Conservation (phyloP, 768 basidiomycete species). For the Termitomyces sp. region DNA sequence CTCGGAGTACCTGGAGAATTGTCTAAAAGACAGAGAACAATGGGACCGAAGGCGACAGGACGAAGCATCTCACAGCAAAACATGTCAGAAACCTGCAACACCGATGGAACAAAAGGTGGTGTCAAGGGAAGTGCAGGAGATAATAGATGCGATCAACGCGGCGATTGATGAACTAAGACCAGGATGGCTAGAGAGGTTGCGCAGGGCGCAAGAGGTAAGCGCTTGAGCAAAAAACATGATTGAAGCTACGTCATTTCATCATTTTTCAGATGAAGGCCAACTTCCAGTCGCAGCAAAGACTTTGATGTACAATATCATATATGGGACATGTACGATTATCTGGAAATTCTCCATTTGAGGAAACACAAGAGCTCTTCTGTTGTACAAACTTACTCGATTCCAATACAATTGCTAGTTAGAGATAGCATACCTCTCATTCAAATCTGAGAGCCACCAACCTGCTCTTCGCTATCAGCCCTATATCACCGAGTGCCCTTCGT, state of each 20-base stretch:
- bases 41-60: slow-evolving; percentile 50
- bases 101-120: slow-evolving; percentile 34
- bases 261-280: slow-evolving; percentile 13
- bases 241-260: not conserved
- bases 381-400: slow-evolving; percentile 1
- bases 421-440: slow-evolving; percentile 20
- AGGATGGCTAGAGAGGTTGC: slow-evolving; percentile 56
- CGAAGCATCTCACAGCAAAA: slow-evolving; percentile 25
- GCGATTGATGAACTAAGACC: slow-evolving; percentile 51
- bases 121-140: slow-evolving; percentile 41
- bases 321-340: not conserved
- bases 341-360: not conserved
- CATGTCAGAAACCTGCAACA: slow-evolving; percentile 8
- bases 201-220: slow-evolving; percentile 46
- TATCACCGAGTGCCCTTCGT: slow-evolving; percentile 64
- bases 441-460: slow-evolving; percentile 46
- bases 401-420: not conserved
- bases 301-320: slow-evolving; percentile 10
- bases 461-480: slow-evolving; percentile 74
- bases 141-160: slow-evolving; percentile 50
- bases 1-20: slow-evolving; percentile 34
- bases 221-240: not conserved
- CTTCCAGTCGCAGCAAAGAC: slow-evolving; percentile 8
- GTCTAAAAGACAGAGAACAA: slow-evolving; percentile 45
- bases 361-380: not conserved